Base-by-base conservation (phyloP, 2,329 filamentous ascomycete species). In the Berkeleyomyces basicola region DNA sequence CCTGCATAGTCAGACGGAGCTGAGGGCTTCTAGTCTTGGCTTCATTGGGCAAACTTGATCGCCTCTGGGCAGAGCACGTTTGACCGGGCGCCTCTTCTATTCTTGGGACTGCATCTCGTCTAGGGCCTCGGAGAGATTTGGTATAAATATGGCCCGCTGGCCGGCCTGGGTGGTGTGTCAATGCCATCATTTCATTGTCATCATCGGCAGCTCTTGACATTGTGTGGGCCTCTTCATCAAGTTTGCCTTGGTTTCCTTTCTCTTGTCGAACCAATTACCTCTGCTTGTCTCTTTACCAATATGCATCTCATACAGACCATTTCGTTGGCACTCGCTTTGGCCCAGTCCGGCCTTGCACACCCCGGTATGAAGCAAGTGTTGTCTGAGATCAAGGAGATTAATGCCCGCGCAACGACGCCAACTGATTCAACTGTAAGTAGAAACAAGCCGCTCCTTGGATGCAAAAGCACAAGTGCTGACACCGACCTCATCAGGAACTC, bases 401-500 rank as follows among this genome's bases (percentile, higher is more conserved):
- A 40, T 37, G 33, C 31, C n/a, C 58, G 42, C 7, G 36, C 51
- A n/a, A 59, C 62, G 2, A 47, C 51, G 39, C 43, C 62, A n/a
- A 55, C 46, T n/a, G 33, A 60, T 16, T 59, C 61, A 39, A 63
- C 57, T 44, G 59, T 57, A 58, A 57, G 62, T 60, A 11, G 11
- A 7, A 23, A 49, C 23, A 14, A 10, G 44, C 16, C 1, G 3
- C 39, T n/a, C 6, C 36, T 2, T 6, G 11, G n/a, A 11, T 40
- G 31, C 43, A 7, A 31, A n/a, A 9, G 9, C 10, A 31, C 11
- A 40, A 60, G 16, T 36, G n/a, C 4, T 3, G 16, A 33, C 16
- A 4, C 23, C 33, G 31, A 46, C 36, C 43, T 36, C 3, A 6
- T 7, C 16, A 65, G 64, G 69, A 69, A 49, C 67, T 73, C 39